Conservation (phyloP, 441 rosid species). For the Erodium moschatum region DNA sequence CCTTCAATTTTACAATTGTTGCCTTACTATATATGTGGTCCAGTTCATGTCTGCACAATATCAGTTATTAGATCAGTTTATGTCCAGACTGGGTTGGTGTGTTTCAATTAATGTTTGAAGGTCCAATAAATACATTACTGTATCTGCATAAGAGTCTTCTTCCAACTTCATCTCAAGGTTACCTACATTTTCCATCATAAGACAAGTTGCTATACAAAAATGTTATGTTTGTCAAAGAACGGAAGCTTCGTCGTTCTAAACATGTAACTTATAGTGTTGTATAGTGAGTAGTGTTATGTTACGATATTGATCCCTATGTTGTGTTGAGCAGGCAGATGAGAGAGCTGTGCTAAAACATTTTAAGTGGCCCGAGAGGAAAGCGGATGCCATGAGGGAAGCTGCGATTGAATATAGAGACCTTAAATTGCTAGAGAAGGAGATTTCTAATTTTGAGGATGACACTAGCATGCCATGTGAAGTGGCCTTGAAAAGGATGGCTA, state of each 20-base stretch:
- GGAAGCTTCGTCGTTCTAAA: no score
- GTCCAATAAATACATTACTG: neutral
- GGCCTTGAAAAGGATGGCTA: slow-evolving; percentile 74
- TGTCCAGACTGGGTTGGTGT: neutral
- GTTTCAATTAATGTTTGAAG: neutral
- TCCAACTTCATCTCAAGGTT: no score
- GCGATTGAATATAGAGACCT: slow-evolving; percentile 74
- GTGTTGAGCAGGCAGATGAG: slow-evolving; percentile 60
- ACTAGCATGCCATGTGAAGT: slow-evolving; percentile 38
- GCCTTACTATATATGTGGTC: neutral
- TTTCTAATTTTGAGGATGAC: slow-evolving; percentile 51
- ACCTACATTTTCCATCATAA: neutral
- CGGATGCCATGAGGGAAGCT: slow-evolving; percentile 82
- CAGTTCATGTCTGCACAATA: no score
- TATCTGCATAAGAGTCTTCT: neutral
- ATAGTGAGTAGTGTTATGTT: no score
- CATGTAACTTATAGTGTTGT: no score
- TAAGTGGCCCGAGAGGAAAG: slow-evolving; percentile 91
- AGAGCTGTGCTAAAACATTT: slow-evolving; percentile 86
- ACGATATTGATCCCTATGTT: no score
- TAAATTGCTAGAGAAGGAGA: slow-evolving; percentile 56
- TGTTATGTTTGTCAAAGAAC: no score
- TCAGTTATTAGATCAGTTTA: neutral
- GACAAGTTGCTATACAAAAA: neutral
- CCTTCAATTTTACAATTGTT: no score